Percentiles rank a stretch among this genome's conserved stretches.
Evolutionary conservation across 306 rosid species (phyloP).

Genomic region (Psophocarpus tetragonolobus): DNA sequence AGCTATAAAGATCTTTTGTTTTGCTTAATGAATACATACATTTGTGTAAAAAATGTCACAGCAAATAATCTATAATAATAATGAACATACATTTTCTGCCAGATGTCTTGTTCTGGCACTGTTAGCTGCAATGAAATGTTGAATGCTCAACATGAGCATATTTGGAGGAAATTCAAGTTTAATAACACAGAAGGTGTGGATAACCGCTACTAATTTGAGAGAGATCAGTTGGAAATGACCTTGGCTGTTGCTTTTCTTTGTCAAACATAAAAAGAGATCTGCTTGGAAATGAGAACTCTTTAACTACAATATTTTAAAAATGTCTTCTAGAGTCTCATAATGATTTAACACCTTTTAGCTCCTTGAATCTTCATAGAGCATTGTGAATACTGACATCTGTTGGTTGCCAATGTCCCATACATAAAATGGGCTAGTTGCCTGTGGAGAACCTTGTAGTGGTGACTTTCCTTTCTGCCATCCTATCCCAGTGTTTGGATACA

Average conservation of each 20-base stretch:
- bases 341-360: slow-evolving; percentile 10
- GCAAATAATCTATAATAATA: slow-evolving; percentile 1
- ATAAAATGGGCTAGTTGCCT: neutral
- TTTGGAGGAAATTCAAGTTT: neutral
- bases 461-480: neutral
- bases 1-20: neutral
- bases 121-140: neutral
- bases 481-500: neutral
- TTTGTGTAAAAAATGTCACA: neutral
- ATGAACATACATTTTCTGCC: neutral
- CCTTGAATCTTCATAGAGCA: neutral
- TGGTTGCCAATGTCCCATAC: neutral
- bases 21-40: neutral
- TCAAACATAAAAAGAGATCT: neutral
- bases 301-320: neutral
- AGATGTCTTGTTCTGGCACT: neutral
- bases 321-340: slow-evolving; percentile 1
- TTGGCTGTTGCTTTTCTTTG: neutral
- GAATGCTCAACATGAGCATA: slow-evolving; percentile 2
- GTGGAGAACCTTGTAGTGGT: neutral
- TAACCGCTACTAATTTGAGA: neutral
- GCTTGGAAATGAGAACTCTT: neutral
- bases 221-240: neutral
- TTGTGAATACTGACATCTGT: neutral
- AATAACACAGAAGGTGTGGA: neutral